A percentile compares a stretch with the other conserved stretches of the same genome.
phyloP scores from a whole-genome alignment of 2,329 filamentous ascomycete genomes.

The Aspergillus thermomutatus region DNA sequence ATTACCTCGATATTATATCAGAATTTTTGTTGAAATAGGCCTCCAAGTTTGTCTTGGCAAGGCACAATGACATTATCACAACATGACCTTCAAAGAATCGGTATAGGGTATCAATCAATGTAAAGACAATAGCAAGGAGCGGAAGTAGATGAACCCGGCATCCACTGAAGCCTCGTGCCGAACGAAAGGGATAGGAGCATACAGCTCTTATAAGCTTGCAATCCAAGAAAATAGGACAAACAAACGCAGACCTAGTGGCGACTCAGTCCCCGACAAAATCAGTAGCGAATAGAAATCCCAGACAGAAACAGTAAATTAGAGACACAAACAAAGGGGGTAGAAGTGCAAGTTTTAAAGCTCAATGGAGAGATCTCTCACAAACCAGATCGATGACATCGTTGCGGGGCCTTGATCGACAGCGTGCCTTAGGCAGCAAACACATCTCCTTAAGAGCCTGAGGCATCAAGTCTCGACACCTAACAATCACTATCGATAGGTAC shows the following conservation, averaged over 20 bases:
- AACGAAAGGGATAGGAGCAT: not conserved
- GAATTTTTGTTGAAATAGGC: not conserved
- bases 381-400: slow-evolving; percentile 21
- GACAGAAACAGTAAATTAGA: not conserved
- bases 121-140: not conserved
- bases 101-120: not conserved
- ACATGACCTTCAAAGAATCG: not conserved
- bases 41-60: not conserved
- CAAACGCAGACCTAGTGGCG: not conserved
- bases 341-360: not conserved
- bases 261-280: not conserved
- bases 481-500: not conserved
- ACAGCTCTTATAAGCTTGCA: not conserved
- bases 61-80: not conserved
- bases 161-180: not conserved
- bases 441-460: not conserved
- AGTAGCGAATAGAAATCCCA: not conserved
- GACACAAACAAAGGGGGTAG: not conserved
- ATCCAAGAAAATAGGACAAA: not conserved
- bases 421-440: slow-evolving; percentile 12
- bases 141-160: not conserved
- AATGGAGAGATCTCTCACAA: not conserved
- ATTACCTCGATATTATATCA: not conserved
- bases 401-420: slow-evolving; percentile 9
- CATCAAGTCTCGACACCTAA: not conserved